phyloP scores from a whole-genome alignment of 768 basidiomycete species.

The Postia placenta region DNA sequence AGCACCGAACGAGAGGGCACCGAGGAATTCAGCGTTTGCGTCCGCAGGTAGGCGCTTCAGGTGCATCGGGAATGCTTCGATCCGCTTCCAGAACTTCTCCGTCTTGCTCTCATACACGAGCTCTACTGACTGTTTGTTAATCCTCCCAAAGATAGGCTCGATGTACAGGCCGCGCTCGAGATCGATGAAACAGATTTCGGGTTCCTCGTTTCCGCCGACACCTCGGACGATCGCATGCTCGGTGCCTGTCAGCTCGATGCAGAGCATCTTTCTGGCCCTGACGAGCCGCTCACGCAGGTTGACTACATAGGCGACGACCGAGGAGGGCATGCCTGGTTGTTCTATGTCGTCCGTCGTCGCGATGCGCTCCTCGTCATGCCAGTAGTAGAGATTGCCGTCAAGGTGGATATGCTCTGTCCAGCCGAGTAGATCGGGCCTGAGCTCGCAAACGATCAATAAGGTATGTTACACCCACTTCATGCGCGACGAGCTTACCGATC shows the following conservation, averaged over 20 bases:
- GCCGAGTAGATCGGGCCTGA: not conserved
- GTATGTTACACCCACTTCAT: not conserved
- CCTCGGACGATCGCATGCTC: not conserved
- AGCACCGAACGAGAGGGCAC: conserved; percentile 17
- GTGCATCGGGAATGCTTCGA: conserved; percentile 16
- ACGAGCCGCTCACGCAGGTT: not conserved
- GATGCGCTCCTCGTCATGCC: not conserved
- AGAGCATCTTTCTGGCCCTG: not conserved
- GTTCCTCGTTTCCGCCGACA: not conserved
- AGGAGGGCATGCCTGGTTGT: not conserved
- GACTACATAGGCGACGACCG: not conserved
- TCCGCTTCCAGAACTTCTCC: conserved; percentile 15
- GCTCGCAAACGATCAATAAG: not conserved
- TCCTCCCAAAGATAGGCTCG: not conserved
- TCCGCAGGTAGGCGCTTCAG: conserved; percentile 7
- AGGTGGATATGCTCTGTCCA: conserved; percentile 37
- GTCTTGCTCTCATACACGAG: conserved; percentile 35
- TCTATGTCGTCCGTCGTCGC: not conserved
- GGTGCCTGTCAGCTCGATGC: not conserved
- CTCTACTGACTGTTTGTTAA: conserved; percentile 25
- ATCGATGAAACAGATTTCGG: not conserved
- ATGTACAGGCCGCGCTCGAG: not conserved
- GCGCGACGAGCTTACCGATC: not conserved
- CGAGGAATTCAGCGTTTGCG: conserved; percentile 18
- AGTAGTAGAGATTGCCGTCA: conserved; percentile 27